Conservation (phyloP, 1,139 yeast genomes). For the Taphrina wiesneri region DNA sequence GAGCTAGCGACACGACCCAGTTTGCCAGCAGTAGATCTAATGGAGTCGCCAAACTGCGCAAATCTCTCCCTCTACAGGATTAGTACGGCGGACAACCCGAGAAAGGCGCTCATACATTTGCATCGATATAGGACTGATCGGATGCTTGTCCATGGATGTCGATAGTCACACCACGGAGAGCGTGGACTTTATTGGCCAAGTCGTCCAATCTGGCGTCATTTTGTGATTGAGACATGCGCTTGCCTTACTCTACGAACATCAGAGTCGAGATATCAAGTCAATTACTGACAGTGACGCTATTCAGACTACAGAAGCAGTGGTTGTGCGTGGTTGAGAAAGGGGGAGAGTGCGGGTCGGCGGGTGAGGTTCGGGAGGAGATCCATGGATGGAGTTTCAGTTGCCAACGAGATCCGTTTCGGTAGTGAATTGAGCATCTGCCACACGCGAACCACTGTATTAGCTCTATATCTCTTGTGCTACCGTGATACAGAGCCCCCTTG, state of each 20-base stretch:
- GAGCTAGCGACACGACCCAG: constrained; percentile 22
- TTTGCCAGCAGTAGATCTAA: constrained; percentile 31
- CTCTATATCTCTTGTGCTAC: not conserved
- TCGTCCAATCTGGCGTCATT: constrained; percentile 62
- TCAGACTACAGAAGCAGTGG: no score
- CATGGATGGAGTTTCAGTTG: not conserved
- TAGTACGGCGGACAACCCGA: no score
- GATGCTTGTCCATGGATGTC: constrained; percentile 65
- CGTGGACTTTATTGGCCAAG: constrained; percentile 61
- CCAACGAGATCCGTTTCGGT: not conserved
- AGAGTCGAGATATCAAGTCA: no score
- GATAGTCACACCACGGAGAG: constrained; percentile 61
- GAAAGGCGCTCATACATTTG: constrained; percentile 15
- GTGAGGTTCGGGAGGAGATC: not conserved
- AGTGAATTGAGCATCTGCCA: not conserved
- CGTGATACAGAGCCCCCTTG: not conserved
- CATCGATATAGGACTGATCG: constrained; percentile 59
- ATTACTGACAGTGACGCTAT: no score
- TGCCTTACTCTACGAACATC: not conserved
- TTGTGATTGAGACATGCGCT: constrained; percentile 42
- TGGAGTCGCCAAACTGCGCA: constrained; percentile 11
- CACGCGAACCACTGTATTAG: not conserved
- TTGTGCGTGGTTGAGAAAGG: no score
- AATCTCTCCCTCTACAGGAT: constrained; percentile 33
- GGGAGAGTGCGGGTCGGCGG: not conserved